These are phyloP conservation scores for Cordyceps javanica DNA, from an alignment of 2,329 filamentous ascomycete species.

Conservation along the genomic window DNA sequence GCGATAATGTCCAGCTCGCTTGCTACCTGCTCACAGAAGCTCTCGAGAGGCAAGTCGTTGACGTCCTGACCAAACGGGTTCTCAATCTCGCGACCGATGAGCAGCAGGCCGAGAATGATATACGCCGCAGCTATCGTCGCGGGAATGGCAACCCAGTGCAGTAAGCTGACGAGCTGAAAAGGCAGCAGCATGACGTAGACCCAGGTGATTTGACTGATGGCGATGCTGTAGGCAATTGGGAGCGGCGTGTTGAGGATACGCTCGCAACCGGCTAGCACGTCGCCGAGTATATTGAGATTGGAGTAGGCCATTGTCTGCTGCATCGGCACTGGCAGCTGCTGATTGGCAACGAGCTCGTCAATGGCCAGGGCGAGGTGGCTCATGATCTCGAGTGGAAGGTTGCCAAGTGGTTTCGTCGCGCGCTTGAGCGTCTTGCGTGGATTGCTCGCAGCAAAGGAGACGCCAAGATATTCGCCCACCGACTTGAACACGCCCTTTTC, in stretches of 20 bases:
- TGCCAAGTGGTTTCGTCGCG: slow-evolving; percentile 66
- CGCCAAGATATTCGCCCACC: slow-evolving; percentile 65
- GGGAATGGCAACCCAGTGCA: slow-evolving; percentile 72
- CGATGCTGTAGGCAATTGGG: slow-evolving; percentile 75
- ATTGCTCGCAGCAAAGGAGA: slow-evolving; percentile 72
- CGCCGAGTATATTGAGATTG: slow-evolving; percentile 59
- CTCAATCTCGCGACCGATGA: slow-evolving; percentile 76
- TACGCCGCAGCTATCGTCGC: slow-evolving; percentile 67
- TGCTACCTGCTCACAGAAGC: slow-evolving; percentile 69
- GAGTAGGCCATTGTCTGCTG: slow-evolving; percentile 57
- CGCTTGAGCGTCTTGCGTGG: slow-evolving; percentile 72
- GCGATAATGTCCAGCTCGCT: slow-evolving; percentile 70
- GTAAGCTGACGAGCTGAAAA: slow-evolving; percentile 63
- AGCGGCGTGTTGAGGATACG: slow-evolving; percentile 77
- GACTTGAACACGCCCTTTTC: slow-evolving; percentile 54
- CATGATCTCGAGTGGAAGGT: slow-evolving; percentile 77
- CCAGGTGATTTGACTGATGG: slow-evolving; percentile 82
- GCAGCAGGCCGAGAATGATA: slow-evolving; percentile 71
- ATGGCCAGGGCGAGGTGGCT: slow-evolving; percentile 64
- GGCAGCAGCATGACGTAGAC: slow-evolving; percentile 75
- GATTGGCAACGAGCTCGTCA: slow-evolving; percentile 51
- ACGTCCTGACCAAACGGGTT: slow-evolving; percentile 81
- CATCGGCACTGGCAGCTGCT: slow-evolving; percentile 49
- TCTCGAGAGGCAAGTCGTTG: slow-evolving; percentile 72
- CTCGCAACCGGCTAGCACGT: slow-evolving; percentile 66